Evolutionary conservation across 345 rosid genomes (phyloP), one percentile per base, ranked within the genome.

Genomic region (Tarenaya hassleriana): DNA sequence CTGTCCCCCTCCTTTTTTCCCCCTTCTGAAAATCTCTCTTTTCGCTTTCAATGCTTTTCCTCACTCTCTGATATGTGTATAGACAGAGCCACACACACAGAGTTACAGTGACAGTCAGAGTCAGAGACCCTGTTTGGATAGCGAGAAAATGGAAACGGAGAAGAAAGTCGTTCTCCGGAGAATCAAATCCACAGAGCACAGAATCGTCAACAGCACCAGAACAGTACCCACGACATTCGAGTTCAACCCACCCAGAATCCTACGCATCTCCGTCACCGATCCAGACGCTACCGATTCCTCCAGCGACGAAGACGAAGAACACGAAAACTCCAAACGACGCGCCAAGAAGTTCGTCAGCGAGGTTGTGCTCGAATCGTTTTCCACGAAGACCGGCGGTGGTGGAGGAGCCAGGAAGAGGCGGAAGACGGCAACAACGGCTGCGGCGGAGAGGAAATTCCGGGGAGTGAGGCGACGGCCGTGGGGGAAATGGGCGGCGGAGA

Each of bases 401-500:
- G 34, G 38, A 53, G 7, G 50, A 53, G 33, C 33, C 54, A 17
- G 13, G 3, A 10, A 35, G 61, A 47, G 66, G 35, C 10, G 44
- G 4, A 55, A 47, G 27, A 52, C 52, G 31, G 50, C 61, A 33
- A 67, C 21, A 9, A 20, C 19, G 27, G 38, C 7, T 9, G 39
- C 62, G 38, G 54, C 58, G 1, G 67, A 57, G 34, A 84, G 66
- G 67, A 92, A 83, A 78, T 88, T 63, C 48, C 69, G 98, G 7
- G 98, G 98, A 0, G 98, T 92, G 15, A 66, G 98, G 44, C 98
- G 77, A 67, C 47, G 98, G 37, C 98, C 98, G 0, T 92, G 98
- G 98, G 98, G 98, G 0, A 92, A 87, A 72, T 92, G 96, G 95
- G 98, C 98, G 50, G 98, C 98, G 16, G 98, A 92, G 80, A 92